Evolutionary conservation across 257 asterid genomes (phyloP).

Genomic region (Solanum medicagineum): DNA sequence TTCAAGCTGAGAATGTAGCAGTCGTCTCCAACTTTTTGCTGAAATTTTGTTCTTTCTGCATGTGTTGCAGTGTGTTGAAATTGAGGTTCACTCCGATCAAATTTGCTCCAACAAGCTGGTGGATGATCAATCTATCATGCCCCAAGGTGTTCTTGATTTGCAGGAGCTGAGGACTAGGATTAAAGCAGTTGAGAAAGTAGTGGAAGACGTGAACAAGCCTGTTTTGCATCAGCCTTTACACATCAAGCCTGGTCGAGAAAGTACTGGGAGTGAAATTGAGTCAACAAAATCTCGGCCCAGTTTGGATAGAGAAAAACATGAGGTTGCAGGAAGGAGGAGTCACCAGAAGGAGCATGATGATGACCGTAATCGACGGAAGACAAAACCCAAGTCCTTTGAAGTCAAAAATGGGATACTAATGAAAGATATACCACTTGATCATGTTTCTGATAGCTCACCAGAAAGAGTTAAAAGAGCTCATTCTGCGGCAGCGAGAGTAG

Average conservation of each 20-base stretch:
- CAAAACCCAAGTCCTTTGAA: conserved; percentile 30
- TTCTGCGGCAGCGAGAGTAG: conserved; percentile 18
- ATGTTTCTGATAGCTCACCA: conserved; percentile 35
- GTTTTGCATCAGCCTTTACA: conserved; percentile 12
- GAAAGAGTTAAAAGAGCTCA: conserved; percentile 23
- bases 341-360: conserved; percentile 11
- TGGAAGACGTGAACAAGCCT: conserved; percentile 37
- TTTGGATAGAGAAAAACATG: conserved; percentile 22
- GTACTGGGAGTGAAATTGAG: conserved; percentile 21
- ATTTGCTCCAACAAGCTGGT: conserved; percentile 7
- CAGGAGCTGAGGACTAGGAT: conserved; percentile 49
- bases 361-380: conserved; percentile 31
- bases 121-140: conserved; percentile 19
- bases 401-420: conserved; percentile 30
- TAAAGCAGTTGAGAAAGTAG: conserved; percentile 39
- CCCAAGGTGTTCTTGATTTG: conserved; percentile 29
- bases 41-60: neutral
- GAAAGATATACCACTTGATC: conserved; percentile 93
- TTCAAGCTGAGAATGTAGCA: neutral
- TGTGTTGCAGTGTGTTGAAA: conserved; percentile 27
- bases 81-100: conserved; percentile 8
- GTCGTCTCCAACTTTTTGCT: neutral
- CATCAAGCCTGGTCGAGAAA: conserved; percentile 17
- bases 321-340: conserved; percentile 13
- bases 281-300: conserved; percentile 27